Conservation (phyloP, 163 green algal genomes). For the Trebouxiophyceae sp. region DNA sequence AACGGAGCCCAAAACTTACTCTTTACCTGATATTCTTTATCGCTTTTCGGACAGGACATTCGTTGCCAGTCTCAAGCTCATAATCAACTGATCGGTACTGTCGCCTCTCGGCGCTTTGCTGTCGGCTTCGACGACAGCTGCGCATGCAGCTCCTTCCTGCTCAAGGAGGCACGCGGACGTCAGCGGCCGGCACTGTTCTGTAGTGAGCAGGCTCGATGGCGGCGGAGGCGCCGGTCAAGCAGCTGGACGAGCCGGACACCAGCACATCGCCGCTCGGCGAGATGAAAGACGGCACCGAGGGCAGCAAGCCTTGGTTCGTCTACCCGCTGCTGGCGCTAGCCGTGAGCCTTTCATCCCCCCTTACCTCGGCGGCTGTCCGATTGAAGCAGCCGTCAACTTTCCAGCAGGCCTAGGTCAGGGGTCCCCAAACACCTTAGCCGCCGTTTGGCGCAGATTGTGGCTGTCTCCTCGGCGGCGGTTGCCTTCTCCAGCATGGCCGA, state of each 20-base stretch:
- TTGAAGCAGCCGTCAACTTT: background rate
- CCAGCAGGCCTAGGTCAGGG: too few species aligned
- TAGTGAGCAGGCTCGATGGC: background rate
- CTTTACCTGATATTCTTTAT: too few species aligned
- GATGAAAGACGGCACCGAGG: too few species aligned
- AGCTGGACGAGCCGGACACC: background rate
- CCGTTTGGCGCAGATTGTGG: constrained; percentile 44
- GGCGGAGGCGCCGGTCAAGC: background rate
- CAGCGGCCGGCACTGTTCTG: background rate
- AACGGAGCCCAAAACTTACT: too few species aligned
- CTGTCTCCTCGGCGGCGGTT: constrained; percentile 51
- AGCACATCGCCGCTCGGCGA: too few species aligned
- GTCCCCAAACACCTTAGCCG: too few species aligned
- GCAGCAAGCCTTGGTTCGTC: background rate
- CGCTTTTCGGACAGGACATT: too few species aligned
- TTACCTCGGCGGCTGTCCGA: background rate
- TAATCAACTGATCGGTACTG: too few species aligned
- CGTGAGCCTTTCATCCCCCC: background rate
- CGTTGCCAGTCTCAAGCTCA: too few species aligned
- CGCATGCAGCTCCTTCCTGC: too few species aligned
- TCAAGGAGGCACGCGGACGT: background rate
- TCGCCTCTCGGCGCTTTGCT: too few species aligned
- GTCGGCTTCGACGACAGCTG: too few species aligned
- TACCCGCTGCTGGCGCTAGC: background rate
- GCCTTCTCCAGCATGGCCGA: constrained; percentile 56